These are phyloP conservation scores for Trichoderma asperelloides DNA, from an alignment of 495 filamentous ascomycete genomes.

Conservation along the genomic window DNA sequence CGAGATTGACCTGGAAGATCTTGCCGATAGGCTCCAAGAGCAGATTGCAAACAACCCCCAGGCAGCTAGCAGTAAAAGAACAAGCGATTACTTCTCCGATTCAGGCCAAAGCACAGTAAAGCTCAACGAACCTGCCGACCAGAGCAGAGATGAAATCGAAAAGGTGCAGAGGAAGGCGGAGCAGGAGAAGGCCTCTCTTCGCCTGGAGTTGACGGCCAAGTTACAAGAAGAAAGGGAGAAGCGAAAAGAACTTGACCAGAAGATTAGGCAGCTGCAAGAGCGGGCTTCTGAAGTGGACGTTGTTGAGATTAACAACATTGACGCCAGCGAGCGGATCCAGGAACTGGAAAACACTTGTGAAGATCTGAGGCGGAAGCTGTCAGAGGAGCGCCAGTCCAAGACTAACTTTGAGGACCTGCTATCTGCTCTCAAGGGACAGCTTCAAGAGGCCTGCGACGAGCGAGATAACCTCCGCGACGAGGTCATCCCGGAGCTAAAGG, in stretches of 20 bases:
- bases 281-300: conserved; percentile 53
- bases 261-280: conserved; percentile 71
- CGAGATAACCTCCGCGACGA: conserved; percentile 86
- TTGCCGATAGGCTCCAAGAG: conserved; percentile 76
- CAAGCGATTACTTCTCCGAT: conserved; percentile 97
- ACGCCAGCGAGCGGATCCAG: conserved; percentile 47
- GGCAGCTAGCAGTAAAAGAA: conserved; percentile 57
- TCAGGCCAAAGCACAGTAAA: conserved; percentile 81
- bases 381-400: conserved; percentile 79
- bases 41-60: conserved; percentile 53
- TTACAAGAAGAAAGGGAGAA: conserved; percentile 73
- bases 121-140: conserved; percentile 50
- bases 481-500: conserved; percentile 62
- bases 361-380: conserved; percentile 67
- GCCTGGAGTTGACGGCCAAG: conserved; percentile 71
- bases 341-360: conserved; percentile 77
- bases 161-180: conserved; percentile 73
- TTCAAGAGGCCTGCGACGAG: conserved; percentile 76
- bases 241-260: conserved; percentile 66
- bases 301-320: conserved; percentile 34
- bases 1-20: conserved; percentile 94
- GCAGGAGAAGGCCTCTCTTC: conserved; percentile 83
- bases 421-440: conserved; percentile 69
- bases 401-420: conserved; percentile 91
- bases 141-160: conserved; percentile 73